Conservation (phyloP, 176 grass and related monocot species). For the Oryza rufipogon region DNA sequence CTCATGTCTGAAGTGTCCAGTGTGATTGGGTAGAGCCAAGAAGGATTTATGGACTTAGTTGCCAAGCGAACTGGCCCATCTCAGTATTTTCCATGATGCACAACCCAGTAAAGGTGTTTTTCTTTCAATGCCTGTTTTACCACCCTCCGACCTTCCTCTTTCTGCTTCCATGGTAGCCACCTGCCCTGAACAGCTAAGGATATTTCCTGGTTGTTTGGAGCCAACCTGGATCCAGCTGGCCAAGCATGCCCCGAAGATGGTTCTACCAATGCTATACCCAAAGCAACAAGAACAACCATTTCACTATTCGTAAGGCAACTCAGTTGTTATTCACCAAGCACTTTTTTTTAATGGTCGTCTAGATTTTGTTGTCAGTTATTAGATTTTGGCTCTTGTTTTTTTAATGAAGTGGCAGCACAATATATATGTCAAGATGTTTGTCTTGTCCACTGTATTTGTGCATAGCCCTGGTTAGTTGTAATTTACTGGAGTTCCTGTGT, state of each 20-base stretch:
- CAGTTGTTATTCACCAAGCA: conserved; percentile 9
- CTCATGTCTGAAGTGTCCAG: background rate
- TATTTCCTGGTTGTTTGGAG: background rate
- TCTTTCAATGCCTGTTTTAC: background rate
- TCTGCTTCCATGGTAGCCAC: background rate
- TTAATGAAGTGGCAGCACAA: background rate
- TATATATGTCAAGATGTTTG: conserved; percentile 13
- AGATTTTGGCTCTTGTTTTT: background rate
- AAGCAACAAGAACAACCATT: conserved; percentile 7
- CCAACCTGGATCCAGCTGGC: background rate
- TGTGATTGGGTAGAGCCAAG: background rate
- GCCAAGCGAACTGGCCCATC: background rate
- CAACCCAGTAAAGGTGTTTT: background rate
- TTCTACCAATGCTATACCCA: background rate
- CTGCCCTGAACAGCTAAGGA: background rate
- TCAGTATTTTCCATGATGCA: background rate
- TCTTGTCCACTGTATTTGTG: background rate
- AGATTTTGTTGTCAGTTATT: background rate
- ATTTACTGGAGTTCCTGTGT: background rate
- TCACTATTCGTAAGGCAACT: background rate
- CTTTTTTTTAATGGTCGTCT: background rate
- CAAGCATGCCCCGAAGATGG: background rate
- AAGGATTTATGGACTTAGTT: background rate
- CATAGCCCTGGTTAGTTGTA: conserved; percentile 14
- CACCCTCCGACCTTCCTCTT: background rate